Base-by-base conservation (phyloP, 2,329 filamentous ascomycete species). In the Colletotrichum sp. region DNA sequence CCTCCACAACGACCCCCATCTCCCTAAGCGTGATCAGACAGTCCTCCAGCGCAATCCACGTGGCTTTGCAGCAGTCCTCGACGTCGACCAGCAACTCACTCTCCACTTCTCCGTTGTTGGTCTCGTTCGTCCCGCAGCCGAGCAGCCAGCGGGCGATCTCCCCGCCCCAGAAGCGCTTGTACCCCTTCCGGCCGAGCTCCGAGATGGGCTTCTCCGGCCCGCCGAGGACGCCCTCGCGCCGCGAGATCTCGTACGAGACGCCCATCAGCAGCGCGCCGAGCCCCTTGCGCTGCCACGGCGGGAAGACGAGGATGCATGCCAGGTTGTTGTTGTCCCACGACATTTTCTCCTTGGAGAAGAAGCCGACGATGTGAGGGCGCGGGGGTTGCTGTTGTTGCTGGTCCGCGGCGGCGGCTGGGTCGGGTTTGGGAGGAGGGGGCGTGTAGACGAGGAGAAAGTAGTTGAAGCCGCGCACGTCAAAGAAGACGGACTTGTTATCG, bases 241-340 rank as follows among this genome's bases (percentile, higher is more conserved):
- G 92, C 24, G 96, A 96, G 63, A 99, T 93, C 83, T 97, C 96
- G 84, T 99, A 99, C 48, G 95, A 98, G 4, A 97, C 92, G 7
- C 95, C 96, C 92, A 99, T 99, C 36, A 99, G 89, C 67, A 99
- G 87, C 68, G 95, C 93, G 0, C 97, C 97, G 1, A 99, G 90
- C 2, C 96, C 96, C 78, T 95, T 96, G 78, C 94, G 93, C 85
- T 99, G 96, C 92, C 96, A 99, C 0, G 97, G 97, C 2, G 97
- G 97, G 81, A 99, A 99, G 18, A 99, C 91, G 8, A 99, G 89
- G 79, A 99, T 99, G 83, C 97, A 99, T 1, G 97, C 97, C 7
- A 99, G 90, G 79, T 99, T 99, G 85, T 99, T 99, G 81, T 96
- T 96, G 81, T 99, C 97, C 96, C 97, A 99, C 5, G 95, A 98